Evolutionary conservation across 2,329 filamentous ascomycete genomes (phyloP).

Genomic region (Penicillium crustosum): DNA sequence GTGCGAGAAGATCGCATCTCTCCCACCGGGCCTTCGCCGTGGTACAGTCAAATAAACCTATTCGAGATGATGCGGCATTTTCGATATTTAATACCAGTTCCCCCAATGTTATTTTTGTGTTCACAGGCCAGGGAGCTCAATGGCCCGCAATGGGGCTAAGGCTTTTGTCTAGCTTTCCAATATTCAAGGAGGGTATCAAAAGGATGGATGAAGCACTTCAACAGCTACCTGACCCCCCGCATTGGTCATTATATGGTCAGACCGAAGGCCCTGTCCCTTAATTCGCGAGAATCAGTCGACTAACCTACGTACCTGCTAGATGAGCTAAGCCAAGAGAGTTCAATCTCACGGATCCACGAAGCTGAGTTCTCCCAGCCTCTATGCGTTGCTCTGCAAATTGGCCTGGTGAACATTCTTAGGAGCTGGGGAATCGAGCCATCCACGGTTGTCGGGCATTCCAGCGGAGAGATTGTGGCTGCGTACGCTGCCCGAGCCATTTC

Average conservation of each 20-base stretch:
- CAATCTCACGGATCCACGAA: conserved; percentile 17
- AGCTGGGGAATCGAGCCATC: conserved; percentile 25
- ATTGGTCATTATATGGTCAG: conserved; percentile 13
- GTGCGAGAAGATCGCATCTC: conserved; percentile 15
- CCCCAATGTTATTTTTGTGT: conserved; percentile 27
- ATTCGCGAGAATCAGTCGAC: background rate
- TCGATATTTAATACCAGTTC: background rate
- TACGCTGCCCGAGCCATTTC: conserved; percentile 32
- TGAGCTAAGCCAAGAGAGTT: background rate
- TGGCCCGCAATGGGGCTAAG: conserved; percentile 36
- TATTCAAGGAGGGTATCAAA: conserved; percentile 21
- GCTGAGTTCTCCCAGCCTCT: conserved; percentile 34
- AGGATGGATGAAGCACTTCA: conserved; percentile 18
- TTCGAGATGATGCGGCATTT: background rate
- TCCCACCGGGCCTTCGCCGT: conserved; percentile 17
- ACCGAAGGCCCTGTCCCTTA: background rate
- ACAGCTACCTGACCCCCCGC: background rate
- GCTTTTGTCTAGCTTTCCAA: conserved; percentile 23
- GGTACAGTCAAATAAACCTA: background rate
- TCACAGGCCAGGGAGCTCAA: conserved; percentile 42
- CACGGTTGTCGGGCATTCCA: conserved; percentile 35
- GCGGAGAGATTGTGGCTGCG: conserved; percentile 40
- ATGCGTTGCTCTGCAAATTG: conserved; percentile 37
- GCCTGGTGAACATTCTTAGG: conserved; percentile 31
- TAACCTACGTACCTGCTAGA: background rate